Evolutionary conservation across 1,139 yeast species (phyloP).

Genomic region (Neolecta irregularis): DNA sequence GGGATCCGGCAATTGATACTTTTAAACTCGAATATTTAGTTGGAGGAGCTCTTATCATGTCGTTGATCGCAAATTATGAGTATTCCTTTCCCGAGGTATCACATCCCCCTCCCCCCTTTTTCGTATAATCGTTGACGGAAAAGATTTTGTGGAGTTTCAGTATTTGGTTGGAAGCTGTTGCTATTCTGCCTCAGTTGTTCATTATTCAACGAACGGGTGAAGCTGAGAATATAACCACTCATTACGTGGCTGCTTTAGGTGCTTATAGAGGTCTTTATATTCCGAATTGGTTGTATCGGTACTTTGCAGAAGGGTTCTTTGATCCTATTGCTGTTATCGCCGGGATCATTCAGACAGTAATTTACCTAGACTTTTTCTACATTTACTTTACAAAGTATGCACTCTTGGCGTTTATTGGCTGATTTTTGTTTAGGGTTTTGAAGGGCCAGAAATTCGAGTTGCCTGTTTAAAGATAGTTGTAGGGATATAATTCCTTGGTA

Average conservation of each 20-base stretch:
- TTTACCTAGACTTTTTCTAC: conserved; percentile 91
- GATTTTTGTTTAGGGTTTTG: too few species aligned
- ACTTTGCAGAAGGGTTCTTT: conserved; percentile 46
- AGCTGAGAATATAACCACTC: conserved; percentile 74
- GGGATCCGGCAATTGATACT: conserved; percentile 51
- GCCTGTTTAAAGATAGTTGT: conserved; percentile 37
- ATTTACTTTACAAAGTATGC: conserved; percentile 51
- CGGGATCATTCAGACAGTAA: conserved; percentile 69
- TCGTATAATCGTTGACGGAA: conserved; percentile 17
- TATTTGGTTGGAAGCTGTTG: conserved; percentile 77
- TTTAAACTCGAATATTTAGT: conserved; percentile 62
- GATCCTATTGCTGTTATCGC: conserved; percentile 62
- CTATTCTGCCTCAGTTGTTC: conserved; percentile 82
- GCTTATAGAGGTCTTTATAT: conserved; percentile 74
- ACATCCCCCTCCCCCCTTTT: conserved; percentile 21
- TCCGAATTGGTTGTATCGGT: conserved; percentile 91
- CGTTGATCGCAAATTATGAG: conserved; percentile 51
- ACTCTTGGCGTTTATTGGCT: too few species aligned
- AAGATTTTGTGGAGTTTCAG: conserved; percentile 51
- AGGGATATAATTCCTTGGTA: neutral
- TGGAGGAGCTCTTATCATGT: conserved; percentile 44
- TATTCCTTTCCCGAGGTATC: conserved; percentile 42
- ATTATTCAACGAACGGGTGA: conserved; percentile 82
- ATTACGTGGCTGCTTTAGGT: conserved; percentile 88
- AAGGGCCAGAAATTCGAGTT: conserved; percentile 68